phyloP scores from a whole-genome alignment of 1,284 basidiomycete species.

The Ustilago shanxiensis region DNA sequence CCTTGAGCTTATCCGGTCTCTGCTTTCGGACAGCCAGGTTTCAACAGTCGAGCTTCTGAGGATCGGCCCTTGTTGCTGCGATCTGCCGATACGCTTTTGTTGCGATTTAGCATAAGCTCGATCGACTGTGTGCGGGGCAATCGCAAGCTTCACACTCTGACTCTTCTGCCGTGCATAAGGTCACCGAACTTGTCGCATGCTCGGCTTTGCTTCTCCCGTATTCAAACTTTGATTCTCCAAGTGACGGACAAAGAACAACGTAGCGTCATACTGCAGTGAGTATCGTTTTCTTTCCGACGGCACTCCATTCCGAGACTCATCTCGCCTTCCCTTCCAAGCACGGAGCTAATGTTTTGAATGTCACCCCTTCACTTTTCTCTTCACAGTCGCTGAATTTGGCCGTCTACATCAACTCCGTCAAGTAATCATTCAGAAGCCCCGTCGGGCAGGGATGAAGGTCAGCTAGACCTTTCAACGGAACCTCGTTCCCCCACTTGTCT shows the following conservation, averaged over 20 bases:
- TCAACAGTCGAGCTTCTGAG: not conserved
- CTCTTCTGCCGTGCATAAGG: not conserved
- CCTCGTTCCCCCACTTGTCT: constrained; percentile 1
- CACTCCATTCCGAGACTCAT: not conserved
- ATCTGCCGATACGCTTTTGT: not conserved
- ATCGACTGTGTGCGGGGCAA: no score
- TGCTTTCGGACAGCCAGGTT: constrained; percentile 11
- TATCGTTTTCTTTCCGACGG: not conserved
- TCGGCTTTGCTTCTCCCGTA: constrained; percentile 4
- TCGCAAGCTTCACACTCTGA: constrained; percentile 1
- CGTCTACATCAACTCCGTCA: constrained; percentile 6
- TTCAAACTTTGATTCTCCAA: constrained; percentile 22
- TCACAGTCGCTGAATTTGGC: not conserved
- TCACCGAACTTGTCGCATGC: not conserved
- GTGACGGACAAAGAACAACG: constrained; percentile 11
- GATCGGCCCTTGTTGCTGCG: not conserved
- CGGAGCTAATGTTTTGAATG: not conserved
- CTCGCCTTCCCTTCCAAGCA: not conserved
- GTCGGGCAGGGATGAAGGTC: constrained; percentile 26
- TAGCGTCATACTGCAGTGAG: constrained; percentile 22
- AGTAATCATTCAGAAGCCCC: not conserved
- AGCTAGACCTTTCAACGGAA: constrained; percentile 11
- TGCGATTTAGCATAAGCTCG: not conserved
- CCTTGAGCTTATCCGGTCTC: constrained; percentile 6
- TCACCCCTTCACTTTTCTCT: not conserved